Conservation (phyloP, 2,329 filamentous ascomycete genomes). For the Clarireedia homoeocarpa region DNA sequence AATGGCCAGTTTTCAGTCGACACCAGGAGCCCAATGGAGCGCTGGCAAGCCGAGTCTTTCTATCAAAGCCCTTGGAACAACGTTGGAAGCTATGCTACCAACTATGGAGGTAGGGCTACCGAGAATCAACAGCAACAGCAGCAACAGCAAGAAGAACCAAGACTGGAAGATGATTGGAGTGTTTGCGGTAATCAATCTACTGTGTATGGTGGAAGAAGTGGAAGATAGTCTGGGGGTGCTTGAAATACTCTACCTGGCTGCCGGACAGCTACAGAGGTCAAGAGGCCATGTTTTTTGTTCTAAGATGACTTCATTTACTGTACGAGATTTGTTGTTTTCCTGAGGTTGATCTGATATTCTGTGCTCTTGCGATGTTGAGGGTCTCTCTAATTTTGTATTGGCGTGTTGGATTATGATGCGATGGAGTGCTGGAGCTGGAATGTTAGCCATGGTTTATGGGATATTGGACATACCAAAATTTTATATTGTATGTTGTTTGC, state of each 20-base stretch:
- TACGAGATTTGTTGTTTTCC: neutral
- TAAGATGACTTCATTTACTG: neutral
- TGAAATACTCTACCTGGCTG: neutral
- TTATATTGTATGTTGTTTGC: too few relatives aligned
- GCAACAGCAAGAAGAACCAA: neutral
- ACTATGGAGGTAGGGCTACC: neutral
- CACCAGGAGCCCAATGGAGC: neutral
- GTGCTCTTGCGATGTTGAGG: neutral
- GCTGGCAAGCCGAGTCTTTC: neutral
- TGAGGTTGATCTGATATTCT: neutral
- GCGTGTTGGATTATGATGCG: too few relatives aligned
- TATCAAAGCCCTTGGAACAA: neutral
- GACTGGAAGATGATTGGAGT: neutral
- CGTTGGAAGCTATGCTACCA: neutral
- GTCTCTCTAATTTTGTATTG: too few relatives aligned
- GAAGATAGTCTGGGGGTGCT: neutral
- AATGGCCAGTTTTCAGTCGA: neutral
- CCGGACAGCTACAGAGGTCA: neutral
- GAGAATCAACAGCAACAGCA: neutral
- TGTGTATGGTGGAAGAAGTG: neutral
- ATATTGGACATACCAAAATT: too few relatives aligned
- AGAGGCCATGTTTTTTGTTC: neutral
- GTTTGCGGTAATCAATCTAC: neutral
- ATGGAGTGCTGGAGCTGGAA: too few relatives aligned
- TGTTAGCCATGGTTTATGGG: too few relatives aligned